Evolutionary conservation across 352 stramenopile species (phyloP), one percentile per base, ranked within the genome.

Genomic region (Phytophthora brassicae): DNA sequence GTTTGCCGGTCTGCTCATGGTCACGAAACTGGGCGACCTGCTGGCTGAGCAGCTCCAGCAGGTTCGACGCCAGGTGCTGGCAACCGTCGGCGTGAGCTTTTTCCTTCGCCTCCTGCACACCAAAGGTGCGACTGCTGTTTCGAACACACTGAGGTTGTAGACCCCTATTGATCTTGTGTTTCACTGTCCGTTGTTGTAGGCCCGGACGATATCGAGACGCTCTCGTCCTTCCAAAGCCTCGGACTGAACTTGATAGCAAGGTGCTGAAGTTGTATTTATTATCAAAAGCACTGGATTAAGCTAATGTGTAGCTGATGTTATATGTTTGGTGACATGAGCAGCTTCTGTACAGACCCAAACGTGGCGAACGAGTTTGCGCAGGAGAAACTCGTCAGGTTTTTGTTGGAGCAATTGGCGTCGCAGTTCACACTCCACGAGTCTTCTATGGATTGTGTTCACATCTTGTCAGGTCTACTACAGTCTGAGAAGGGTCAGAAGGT

Each of bases 1-100:
- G 64, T 93, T 95, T 52, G 86, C 86, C 1, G 86, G 86, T 1
- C 60, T 95, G 70, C 74, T 94, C 33, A 95, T 95, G 86, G 64
- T 93, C 74, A 90, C 86, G 20, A 95, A 94, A 63, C 79, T 94
- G 36, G 59, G 59, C 19, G 60, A 80, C 7, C 56, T 92, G 19
- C 59, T 76, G 17, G 48, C 48, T 38, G 66, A 75, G 29, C 77
- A 64, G 19, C 64, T 88, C 44, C 75, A 79, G 58, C 58, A 75
- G 33, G 59, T 94, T 65, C 76, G 83, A 0, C 62, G 54, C 20
- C 74, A 87, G 41, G 83, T 94, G 42, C 68, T 94, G 11, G 65
- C 74, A 13, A 88, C 68, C 20, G 73, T 93, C 48, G 84, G 86
- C 39, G 60, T 70, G 39, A 73, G 49, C 35, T 95, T 95, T 61